Conservation (phyloP, 2,329 filamentous ascomycete species). For the Diaporthe citrichinensis region DNA sequence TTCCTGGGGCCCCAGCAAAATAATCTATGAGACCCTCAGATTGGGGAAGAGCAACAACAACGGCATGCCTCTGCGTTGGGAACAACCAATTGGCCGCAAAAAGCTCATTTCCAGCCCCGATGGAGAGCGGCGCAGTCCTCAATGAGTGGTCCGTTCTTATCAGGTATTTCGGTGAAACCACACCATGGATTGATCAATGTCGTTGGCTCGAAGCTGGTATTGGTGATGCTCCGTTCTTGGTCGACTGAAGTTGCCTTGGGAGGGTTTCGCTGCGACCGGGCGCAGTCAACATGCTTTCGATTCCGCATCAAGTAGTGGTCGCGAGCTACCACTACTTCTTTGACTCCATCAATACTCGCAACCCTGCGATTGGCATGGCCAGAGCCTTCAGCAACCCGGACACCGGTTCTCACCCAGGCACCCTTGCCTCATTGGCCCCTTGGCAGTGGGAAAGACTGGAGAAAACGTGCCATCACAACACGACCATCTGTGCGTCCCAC, state of each 20-base stretch:
- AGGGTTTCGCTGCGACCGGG: neutral
- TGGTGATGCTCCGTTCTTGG: neutral
- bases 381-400: too few species aligned
- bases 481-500: too few species aligned
- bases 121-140: neutral
- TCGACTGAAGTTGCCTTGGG: neutral
- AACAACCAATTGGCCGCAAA: neutral
- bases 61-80: neutral
- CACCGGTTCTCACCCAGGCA: too few species aligned
- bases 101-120: neutral
- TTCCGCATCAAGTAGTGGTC: too few species aligned
- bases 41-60: neutral
- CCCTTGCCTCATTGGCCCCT: too few species aligned
- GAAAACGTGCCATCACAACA: too few species aligned
- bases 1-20: neutral
- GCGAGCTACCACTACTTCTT: too few species aligned
- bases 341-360: too few species aligned
- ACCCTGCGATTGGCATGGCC: too few species aligned
- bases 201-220: neutral
- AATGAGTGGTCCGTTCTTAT: neutral
- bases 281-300: too few species aligned
- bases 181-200: slow-evolving; percentile 17
- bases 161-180: slow-evolving; percentile 15
- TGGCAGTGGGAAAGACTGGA: too few species aligned
- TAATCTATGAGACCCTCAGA: slow-evolving; percentile 2